Evolutionary conservation across 2,329 filamentous ascomycete genomes (phyloP), one percentile per base, ranked within the genome.

Genomic region (Beauveria australis): DNA sequence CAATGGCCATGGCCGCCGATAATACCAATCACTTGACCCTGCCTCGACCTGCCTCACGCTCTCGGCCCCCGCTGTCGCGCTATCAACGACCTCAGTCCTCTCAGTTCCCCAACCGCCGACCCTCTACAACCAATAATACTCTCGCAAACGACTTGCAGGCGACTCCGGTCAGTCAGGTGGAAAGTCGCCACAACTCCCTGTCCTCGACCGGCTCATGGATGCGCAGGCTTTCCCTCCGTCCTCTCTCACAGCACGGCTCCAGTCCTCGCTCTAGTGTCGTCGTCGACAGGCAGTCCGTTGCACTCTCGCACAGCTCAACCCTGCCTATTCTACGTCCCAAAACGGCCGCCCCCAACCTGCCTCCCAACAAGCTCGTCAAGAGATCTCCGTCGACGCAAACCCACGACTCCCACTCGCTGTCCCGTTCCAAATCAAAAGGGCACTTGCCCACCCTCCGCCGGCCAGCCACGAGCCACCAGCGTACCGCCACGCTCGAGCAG

Each of bases 301-400:
- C 80, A 52, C 83, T 84, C 70, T 89, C 87, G 19, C 82, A 89
- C 73, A 82, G 80, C 62, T 91, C 88, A 41, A 81, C 79, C 1
- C 84, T 81, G 26, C 86, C 88, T 18, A 88, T 91, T 61, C 72
- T 88, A 24, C 72, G 76, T 24, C 64, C 69, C 40, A 63, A 63
- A 48, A 69, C 76, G 19, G 63, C 71, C 19, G 75, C 71, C 64
- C 74, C 72, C 66, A 79, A 78, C 63, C 72, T 84, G 37, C 77
- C 83, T 9, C 87, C 85, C 19, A 92, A 92, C 73, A 92, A 91
- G 75, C 78, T 92, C 46, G 88, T 92, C 57, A 93, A 93, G 74
- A 84, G 89, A 63, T 80, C 83, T 43, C 80, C 86, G 3, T 84
- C 87, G 22, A 75, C 78, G 52, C 79, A 80, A 64, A 75, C 75